These are phyloP conservation scores for Aspergillus versicolor DNA, from an alignment of 2,329 filamentous ascomycete species.

Conservation along the genomic window DNA sequence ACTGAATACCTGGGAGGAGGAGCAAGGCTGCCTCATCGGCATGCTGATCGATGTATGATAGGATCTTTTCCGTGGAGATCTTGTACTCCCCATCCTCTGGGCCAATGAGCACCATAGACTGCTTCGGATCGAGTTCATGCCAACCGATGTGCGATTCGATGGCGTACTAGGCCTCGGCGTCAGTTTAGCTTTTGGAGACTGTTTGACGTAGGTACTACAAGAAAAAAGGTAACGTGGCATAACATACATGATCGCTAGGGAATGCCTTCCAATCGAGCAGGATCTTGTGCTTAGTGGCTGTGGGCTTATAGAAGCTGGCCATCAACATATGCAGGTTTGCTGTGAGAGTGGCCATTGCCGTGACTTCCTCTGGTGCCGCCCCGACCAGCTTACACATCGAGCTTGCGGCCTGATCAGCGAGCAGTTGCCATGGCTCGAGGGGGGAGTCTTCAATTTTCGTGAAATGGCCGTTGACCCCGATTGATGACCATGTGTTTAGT, in stretches of 20 bases:
- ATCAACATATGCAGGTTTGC: conserved; percentile 76
- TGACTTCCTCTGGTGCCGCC: conserved; percentile 68
- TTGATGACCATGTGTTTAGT: conserved; percentile 76
- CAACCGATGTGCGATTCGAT: conserved; percentile 75
- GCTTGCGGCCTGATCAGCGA: conserved; percentile 70
- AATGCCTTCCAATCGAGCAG: conserved; percentile 85
- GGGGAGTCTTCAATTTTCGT: conserved; percentile 64
- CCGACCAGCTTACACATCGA: conserved; percentile 73
- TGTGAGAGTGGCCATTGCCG: conserved; percentile 83
- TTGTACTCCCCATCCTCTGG: conserved; percentile 57
- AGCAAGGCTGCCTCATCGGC: conserved; percentile 70
- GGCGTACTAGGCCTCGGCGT: conserved; percentile 60
- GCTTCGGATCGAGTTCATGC: conserved; percentile 64
- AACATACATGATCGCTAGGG: conserved; percentile 72
- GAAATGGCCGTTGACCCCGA: conserved; percentile 83
- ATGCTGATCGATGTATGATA: conserved; percentile 71
- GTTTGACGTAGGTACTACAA: not conserved
- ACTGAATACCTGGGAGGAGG: conserved; percentile 82
- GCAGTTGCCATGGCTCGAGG: conserved; percentile 70
- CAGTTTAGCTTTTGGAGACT: not conserved
- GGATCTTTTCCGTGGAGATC: conserved; percentile 68
- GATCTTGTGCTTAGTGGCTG: conserved; percentile 65
- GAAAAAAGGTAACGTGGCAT: not conserved
- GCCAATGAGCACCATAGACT: conserved; percentile 71
- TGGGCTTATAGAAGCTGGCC: conserved; percentile 77